Evolutionary conservation across 2,329 filamentous ascomycete species (phyloP).

Genomic region (Fusarium denticulatum): DNA sequence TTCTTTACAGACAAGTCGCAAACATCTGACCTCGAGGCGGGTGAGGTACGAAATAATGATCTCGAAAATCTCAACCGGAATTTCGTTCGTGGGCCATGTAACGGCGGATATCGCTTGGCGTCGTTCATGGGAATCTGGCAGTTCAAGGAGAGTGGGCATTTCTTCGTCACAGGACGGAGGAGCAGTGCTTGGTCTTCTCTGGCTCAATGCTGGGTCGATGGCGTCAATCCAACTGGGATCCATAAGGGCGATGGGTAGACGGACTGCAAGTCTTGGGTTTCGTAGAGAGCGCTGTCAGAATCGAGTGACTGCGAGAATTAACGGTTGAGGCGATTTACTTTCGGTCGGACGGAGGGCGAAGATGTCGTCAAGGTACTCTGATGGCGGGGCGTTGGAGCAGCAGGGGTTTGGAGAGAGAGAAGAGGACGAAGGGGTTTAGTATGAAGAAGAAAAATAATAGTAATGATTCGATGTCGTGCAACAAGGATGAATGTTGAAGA

Average conservation of each 20-base stretch:
- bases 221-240: not conserved
- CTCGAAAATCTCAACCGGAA: slow-evolving; percentile 72
- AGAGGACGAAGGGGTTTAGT: not conserved
- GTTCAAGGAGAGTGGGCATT: not conserved
- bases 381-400: slow-evolving; percentile 23
- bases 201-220: slow-evolving; percentile 1
- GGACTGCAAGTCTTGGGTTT: not conserved
- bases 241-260: not conserved
- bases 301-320: not conserved
- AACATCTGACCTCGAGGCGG: slow-evolving; percentile 65
- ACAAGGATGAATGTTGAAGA: not conserved
- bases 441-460: not conserved
- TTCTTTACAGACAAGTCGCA: slow-evolving; percentile 70
- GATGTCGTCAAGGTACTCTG: slow-evolving; percentile 12
- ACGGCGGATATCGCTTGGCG: not conserved
- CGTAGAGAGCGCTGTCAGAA: not conserved
- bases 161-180: slow-evolving; percentile 35
- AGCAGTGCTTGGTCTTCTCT: slow-evolving; percentile 26
- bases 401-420: not conserved
- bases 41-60: slow-evolving; percentile 65
- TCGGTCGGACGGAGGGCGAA: slow-evolving; percentile 28
- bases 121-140: slow-evolving; percentile 9
- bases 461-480: not conserved
- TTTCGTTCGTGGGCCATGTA: slow-evolving; percentile 46
- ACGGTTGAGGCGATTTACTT: slow-evolving; percentile 4